Conservation (phyloP, 176 grass and related monocot species). For the Bolboschoenus planiculmis region DNA sequence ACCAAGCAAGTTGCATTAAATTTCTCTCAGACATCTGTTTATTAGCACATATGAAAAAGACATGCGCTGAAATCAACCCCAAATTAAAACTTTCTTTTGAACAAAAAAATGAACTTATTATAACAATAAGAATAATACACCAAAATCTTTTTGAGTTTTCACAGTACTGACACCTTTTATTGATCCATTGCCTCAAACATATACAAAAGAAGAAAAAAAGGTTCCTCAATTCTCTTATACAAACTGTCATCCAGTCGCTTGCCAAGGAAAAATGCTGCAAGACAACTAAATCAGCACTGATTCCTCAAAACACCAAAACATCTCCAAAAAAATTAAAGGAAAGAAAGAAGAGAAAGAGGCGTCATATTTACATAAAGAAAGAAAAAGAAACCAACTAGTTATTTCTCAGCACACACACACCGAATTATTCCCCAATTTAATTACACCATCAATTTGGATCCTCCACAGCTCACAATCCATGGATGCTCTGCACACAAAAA, state of each 20-base stretch:
- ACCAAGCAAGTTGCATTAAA: background rate
- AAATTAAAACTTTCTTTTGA: background rate
- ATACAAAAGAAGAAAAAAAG: background rate
- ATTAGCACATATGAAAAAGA: background rate
- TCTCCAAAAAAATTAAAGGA: background rate
- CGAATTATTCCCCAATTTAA: background rate
- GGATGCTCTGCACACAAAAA: constrained; percentile 36
- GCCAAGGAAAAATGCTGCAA: background rate
- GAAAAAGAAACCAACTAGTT: background rate
- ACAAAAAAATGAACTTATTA: background rate
- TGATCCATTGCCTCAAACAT: background rate
- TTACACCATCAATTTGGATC: constrained; percentile 4
- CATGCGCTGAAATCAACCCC: background rate
- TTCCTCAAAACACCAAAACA: background rate
- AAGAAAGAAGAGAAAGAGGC: background rate
- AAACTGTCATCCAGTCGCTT: background rate
- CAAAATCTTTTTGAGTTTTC: background rate
- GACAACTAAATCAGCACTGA: background rate
- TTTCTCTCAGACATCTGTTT: background rate
- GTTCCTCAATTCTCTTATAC: background rate
- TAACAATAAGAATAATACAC: background rate
- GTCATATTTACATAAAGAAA: background rate
- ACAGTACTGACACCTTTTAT: background rate
- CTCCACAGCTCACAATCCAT: constrained; percentile 51
- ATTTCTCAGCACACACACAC: background rate